These are phyloP conservation scores for Leccinum boreale DNA, from an alignment of 768 basidiomycete genomes.

Conservation along the genomic window DNA sequence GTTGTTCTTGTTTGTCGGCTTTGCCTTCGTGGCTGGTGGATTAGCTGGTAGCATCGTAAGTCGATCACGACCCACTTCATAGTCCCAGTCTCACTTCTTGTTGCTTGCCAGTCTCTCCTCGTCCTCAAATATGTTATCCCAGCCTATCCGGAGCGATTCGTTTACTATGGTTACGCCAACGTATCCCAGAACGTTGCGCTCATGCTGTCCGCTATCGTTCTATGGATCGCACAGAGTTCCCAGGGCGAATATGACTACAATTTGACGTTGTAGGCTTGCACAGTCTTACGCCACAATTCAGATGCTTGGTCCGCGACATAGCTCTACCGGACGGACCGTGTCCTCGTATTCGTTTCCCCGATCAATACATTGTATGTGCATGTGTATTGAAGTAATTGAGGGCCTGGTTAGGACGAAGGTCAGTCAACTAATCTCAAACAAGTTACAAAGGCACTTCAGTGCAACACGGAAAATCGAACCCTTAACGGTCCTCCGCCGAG, in stretches of 20 bases:
- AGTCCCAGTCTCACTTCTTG: neutral
- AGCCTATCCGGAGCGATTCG: slow-evolving; percentile 68
- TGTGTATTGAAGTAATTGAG: neutral
- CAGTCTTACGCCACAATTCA: neutral
- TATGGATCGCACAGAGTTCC: slow-evolving; percentile 89
- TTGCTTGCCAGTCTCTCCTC: slow-evolving; percentile 64
- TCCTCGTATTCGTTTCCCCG: neutral
- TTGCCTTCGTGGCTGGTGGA: slow-evolving; percentile 97
- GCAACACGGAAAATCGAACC: neutral
- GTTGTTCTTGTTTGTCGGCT: slow-evolving; percentile 89
- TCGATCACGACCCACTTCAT: slow-evolving; percentile 14
- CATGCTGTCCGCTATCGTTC: slow-evolving; percentile 80
- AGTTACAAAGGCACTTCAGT: neutral
- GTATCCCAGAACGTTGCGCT: slow-evolving; percentile 89
- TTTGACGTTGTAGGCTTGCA: slow-evolving; percentile 53
- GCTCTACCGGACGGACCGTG: neutral
- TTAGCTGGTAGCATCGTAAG: slow-evolving; percentile 94
- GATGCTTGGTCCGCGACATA: slow-evolving; percentile 1
- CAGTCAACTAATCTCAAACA: neutral
- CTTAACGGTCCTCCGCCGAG: neutral
- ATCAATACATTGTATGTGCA: neutral
- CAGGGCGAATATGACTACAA: slow-evolving; percentile 93
- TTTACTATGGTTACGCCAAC: slow-evolving; percentile 92
- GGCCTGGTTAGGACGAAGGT: neutral
- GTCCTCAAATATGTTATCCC: slow-evolving; percentile 87